Percentiles rank a stretch among this genome's conserved stretches.
These are phyloP conservation scores for Salix purpurea DNA, from an alignment of 345 rosid genomes.

Conservation along the genomic window DNA sequence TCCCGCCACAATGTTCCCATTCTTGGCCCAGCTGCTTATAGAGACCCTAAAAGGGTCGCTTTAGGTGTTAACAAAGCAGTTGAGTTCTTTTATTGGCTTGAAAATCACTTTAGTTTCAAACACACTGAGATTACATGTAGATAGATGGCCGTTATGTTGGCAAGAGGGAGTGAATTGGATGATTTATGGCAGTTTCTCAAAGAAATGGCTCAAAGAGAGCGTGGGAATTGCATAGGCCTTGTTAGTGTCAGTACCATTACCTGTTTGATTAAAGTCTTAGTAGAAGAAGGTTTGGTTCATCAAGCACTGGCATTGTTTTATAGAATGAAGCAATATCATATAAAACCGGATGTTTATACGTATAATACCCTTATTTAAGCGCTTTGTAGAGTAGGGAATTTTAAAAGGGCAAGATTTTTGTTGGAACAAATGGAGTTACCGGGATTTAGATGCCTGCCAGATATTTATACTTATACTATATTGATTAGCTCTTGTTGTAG, in stretches of 20 bases:
- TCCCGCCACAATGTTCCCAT: constrained; percentile 31
- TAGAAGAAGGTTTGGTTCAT: constrained; percentile 76
- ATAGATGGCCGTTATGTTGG: constrained; percentile 68
- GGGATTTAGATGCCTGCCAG: constrained; percentile 70
- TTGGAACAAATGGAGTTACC: constrained; percentile 82
- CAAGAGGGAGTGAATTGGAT: constrained; percentile 49
- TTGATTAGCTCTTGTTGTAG: constrained; percentile 72
- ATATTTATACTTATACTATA: constrained; percentile 63
- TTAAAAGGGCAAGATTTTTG: constrained; percentile 68
- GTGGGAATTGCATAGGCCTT: constrained; percentile 11
- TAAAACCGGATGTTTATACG: constrained; percentile 75
- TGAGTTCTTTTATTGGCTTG: constrained; percentile 53
- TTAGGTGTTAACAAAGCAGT: constrained; percentile 57
- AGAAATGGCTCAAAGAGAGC: constrained; percentile 29
- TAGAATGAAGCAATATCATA: constrained; percentile 66
- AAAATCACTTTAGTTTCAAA: constrained; percentile 35
- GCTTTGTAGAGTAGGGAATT: constrained; percentile 74
- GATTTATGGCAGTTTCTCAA: constrained; percentile 71
- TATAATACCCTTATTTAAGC: constrained; percentile 67
- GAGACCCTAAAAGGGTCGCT: constrained; percentile 51
- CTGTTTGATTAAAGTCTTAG: constrained; percentile 91
- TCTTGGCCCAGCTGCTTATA: constrained; percentile 69
- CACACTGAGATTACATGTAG: constrained; percentile 68
- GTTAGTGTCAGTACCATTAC: constrained; percentile 51
- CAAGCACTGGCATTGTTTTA: constrained; percentile 64